Percentiles rank a stretch among this genome's conserved stretches.
Evolutionary conservation across 2,329 filamentous ascomycete species (phyloP).

Genomic region (Aspergillus sergii): DNA sequence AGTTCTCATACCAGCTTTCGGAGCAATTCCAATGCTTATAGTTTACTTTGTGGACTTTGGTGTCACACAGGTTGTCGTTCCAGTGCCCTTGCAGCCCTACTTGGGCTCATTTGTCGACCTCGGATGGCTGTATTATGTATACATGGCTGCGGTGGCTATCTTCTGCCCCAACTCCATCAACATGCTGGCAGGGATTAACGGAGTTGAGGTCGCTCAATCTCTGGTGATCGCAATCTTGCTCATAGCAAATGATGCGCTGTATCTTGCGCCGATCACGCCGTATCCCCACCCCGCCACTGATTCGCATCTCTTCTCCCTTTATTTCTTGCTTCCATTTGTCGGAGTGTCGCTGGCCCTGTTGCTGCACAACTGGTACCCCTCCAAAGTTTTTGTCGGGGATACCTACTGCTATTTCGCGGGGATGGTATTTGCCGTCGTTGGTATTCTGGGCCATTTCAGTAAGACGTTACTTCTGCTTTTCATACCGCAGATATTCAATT

Average conservation of each 20-base stretch:
- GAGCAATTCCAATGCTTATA: slow-evolving; percentile 87
- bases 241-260: slow-evolving; percentile 83
- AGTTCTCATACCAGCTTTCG: slow-evolving; percentile 94
- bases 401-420: slow-evolving; percentile 99
- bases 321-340: slow-evolving; percentile 90
- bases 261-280: slow-evolving; percentile 72
- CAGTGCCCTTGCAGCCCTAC: slow-evolving; percentile 79
- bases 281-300: slow-evolving; percentile 93
- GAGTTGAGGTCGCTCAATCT: slow-evolving; percentile 93
- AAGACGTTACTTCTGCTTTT: slow-evolving; percentile 92
- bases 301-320: slow-evolving; percentile 93
- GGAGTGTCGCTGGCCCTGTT: slow-evolving; percentile 87
- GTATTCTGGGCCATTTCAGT: slow-evolving; percentile 95
- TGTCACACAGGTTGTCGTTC: slow-evolving; percentile 92
- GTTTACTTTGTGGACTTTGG: slow-evolving; percentile 99
- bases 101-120: slow-evolving; percentile 84
- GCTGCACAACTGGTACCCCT: slow-evolving; percentile 93
- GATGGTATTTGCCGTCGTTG: slow-evolving; percentile 97
- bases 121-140: slow-evolving; percentile 83
- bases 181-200: slow-evolving; percentile 99
- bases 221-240: slow-evolving; percentile 85
- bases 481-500: slow-evolving; percentile 94
- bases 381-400: slow-evolving; percentile 93
- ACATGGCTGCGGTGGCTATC: slow-evolving; percentile 95
- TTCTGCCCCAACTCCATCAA: slow-evolving; percentile 99